A percentile compares a stretch with the other conserved stretches of the same genome.
phyloP scores from a whole-genome alignment of 2,329 filamentous ascomycete genomes.

The Aureobasidium subglaciale region DNA sequence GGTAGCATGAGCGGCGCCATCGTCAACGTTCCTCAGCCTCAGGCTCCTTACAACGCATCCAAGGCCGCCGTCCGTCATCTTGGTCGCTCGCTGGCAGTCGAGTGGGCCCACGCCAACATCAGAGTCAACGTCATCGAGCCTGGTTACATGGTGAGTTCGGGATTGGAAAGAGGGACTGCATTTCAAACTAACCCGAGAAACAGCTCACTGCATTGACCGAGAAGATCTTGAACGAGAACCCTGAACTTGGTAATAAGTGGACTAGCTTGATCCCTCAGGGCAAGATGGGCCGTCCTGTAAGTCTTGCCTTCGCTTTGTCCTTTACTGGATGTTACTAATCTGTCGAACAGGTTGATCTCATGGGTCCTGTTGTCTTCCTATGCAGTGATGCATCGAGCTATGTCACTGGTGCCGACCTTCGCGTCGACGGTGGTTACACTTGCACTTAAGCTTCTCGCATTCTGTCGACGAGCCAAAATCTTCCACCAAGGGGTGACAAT shows the following conservation, averaged over 20 bases:
- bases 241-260: slow-evolving; percentile 84
- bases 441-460: slow-evolving; percentile 25
- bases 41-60: slow-evolving; percentile 85
- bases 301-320: not conserved
- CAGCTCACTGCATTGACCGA: slow-evolving; percentile 56
- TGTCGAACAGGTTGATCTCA: slow-evolving; percentile 57
- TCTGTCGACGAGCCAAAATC: not conserved
- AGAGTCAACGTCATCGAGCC: slow-evolving; percentile 92
- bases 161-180: slow-evolving; percentile 34
- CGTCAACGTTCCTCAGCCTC: slow-evolving; percentile 91
- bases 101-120: slow-evolving; percentile 84
- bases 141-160: slow-evolving; percentile 95
- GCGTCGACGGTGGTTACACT: slow-evolving; percentile 39
- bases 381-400: slow-evolving; percentile 72
- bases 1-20: slow-evolving; percentile 91
- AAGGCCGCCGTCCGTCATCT: slow-evolving; percentile 90
- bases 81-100: slow-evolving; percentile 79
- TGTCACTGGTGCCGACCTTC: slow-evolving; percentile 49
- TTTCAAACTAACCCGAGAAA: slow-evolving; percentile 13
- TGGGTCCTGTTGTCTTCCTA: slow-evolving; percentile 85
- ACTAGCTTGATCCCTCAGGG: slow-evolving; percentile 85
- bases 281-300: slow-evolving; percentile 74
- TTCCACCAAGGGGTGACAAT: not conserved
- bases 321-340: slow-evolving; percentile 23
- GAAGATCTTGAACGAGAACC: slow-evolving; percentile 91